These are phyloP conservation scores for Cutaneotrichosporon sp. DNA, from an alignment of 1,284 basidiomycete species.

Conservation along the genomic window DNA sequence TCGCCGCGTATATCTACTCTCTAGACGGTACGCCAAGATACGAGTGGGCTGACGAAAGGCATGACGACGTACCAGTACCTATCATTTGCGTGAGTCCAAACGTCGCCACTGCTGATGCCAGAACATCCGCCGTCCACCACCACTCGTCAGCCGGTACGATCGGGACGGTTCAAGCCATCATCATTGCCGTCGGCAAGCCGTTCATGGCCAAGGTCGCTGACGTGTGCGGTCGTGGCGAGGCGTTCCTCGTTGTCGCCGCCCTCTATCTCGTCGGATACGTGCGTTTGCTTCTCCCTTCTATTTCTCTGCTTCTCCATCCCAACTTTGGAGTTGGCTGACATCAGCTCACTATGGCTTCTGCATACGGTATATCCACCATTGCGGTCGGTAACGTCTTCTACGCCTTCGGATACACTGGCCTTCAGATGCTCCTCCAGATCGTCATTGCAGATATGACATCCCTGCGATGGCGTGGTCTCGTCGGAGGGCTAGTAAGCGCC, in stretches of 20 bases:
- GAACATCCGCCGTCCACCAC: slow-evolving; percentile 56
- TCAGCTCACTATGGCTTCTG: slow-evolving; percentile 68
- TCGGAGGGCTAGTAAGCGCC: slow-evolving; percentile 63
- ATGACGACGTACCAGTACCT: slow-evolving; percentile 68
- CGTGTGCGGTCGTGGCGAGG: slow-evolving; percentile 58
- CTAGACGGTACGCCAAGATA: slow-evolving; percentile 58
- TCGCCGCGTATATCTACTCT: slow-evolving; percentile 73
- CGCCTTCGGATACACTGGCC: slow-evolving; percentile 57
- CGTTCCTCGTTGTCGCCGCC: slow-evolving; percentile 61
- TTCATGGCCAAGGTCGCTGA: slow-evolving; percentile 77
- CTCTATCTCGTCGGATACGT: slow-evolving; percentile 58
- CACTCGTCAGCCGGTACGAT: slow-evolving; percentile 67
- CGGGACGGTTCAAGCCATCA: slow-evolving; percentile 55
- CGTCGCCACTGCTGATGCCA: slow-evolving; percentile 7
- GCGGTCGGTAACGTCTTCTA: slow-evolving; percentile 34
- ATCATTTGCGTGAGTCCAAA: slow-evolving; percentile 56
- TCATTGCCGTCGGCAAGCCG: slow-evolving; percentile 71
- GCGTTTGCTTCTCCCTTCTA: slow-evolving; percentile 48
- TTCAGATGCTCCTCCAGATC: slow-evolving; percentile 72
- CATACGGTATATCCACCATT: slow-evolving; percentile 59
- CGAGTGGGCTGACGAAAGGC: slow-evolving; percentile 3
- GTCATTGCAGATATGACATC: slow-evolving; percentile 77
- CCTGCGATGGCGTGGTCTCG: slow-evolving; percentile 71
- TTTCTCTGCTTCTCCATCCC: slow-evolving; percentile 8
- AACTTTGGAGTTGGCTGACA: slow-evolving; percentile 38